Conservation (phyloP, 2,329 filamentous ascomycete genomes). For the Teratosphaeria zuluensis region DNA sequence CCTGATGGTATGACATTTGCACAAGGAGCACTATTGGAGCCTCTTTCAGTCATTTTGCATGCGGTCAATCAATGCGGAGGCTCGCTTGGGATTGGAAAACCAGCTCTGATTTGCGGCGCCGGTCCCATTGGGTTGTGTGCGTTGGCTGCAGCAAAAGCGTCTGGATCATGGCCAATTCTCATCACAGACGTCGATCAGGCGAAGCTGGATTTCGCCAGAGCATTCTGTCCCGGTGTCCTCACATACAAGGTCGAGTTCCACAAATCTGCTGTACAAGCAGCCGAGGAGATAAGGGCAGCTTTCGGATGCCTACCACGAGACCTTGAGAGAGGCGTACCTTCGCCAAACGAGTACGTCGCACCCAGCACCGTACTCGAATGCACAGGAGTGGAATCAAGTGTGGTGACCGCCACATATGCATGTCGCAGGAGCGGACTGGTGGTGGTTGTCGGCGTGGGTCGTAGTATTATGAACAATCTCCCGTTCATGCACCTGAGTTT, state of each 20-base stretch:
- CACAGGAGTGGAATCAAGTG: conserved; percentile 26
- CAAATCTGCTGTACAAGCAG: conserved; percentile 15
- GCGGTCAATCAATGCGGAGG: conserved; percentile 21
- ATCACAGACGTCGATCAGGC: conserved; percentile 74
- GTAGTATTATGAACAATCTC: conserved; percentile 24
- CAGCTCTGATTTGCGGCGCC: conserved; percentile 49
- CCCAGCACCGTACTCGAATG: conserved; percentile 26
- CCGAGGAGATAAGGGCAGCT: conserved; percentile 12
- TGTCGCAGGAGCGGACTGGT: conserved; percentile 17
- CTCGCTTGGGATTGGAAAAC: conserved; percentile 17
- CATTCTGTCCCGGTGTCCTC: conserved; percentile 42
- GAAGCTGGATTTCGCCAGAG: conserved; percentile 67
- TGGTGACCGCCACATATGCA: conserved; percentile 19
- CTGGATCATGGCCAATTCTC: conserved; percentile 65
- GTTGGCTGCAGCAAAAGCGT: conserved; percentile 48
- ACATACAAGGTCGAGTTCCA: conserved; percentile 18
- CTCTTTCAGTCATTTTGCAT: conserved; percentile 38
- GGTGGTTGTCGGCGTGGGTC: conserved; percentile 28
- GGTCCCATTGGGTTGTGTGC: conserved; percentile 55
- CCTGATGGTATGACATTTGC: conserved; percentile 65
- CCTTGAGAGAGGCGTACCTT: conserved; percentile 4
- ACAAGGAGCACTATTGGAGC: conserved; percentile 81
- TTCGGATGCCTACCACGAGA: conserved; percentile 6
- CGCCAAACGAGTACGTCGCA: conserved; percentile 4
- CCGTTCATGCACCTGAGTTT: conserved; percentile 29